phyloP scores from a whole-genome alignment of 495 filamentous ascomycete species.

The Recurvomyces mirabilis region DNA sequence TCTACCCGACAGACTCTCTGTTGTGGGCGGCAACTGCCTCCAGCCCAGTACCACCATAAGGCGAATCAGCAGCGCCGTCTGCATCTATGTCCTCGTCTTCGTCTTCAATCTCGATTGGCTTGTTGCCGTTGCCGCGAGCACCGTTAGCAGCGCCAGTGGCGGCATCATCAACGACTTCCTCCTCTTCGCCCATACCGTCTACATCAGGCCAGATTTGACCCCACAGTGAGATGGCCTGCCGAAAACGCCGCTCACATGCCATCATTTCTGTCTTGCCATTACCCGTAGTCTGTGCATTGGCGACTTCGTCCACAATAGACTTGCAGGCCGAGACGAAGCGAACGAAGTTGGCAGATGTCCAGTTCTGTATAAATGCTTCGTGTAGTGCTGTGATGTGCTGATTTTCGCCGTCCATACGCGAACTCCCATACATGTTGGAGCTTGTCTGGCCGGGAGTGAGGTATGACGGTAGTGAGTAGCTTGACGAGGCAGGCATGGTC shows the following conservation, averaged over 20 bases:
- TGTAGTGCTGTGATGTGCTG: conserved; percentile 31
- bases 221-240: conserved; percentile 31
- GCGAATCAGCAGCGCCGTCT: conserved; percentile 8
- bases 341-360: conserved; percentile 32
- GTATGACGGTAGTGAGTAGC: conserved; percentile 17
- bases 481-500: conserved; percentile 6
- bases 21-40: conserved; percentile 12
- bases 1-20: conserved; percentile 1
- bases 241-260: conserved; percentile 30
- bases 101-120: conserved; percentile 14
- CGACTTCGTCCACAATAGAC: conserved; percentile 33
- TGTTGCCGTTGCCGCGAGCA: not conserved
- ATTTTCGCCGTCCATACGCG: conserved; percentile 14
- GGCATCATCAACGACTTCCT: conserved; percentile 15
- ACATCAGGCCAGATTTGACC: conserved; percentile 35
- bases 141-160: not conserved
- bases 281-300: conserved; percentile 25
- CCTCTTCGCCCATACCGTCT: conserved; percentile 34
- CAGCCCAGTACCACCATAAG: conserved; percentile 15
- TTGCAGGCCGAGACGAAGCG: conserved; percentile 34
- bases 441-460: conserved; percentile 5
- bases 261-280: conserved; percentile 31
- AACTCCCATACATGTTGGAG: conserved; percentile 25
- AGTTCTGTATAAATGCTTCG: conserved; percentile 35
- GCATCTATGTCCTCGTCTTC: conserved; percentile 9